A percentile compares a stretch with the other conserved stretches of the same genome.
Evolutionary conservation across 2,329 filamentous ascomycete genomes (phyloP).

Genomic region (Penicillium palitans): DNA sequence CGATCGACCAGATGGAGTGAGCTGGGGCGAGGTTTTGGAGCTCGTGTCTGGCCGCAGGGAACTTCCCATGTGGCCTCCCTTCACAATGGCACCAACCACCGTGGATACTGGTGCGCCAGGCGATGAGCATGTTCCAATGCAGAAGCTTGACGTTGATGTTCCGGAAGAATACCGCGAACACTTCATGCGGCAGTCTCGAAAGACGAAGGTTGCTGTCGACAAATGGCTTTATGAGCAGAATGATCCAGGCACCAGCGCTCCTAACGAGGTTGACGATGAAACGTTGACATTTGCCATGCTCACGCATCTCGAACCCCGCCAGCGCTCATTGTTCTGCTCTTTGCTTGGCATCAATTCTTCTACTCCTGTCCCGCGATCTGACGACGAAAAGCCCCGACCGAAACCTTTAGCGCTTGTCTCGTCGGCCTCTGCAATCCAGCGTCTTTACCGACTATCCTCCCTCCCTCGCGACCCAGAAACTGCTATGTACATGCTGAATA

Average conservation of each 20-base stretch:
- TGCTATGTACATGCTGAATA: slow-evolving; percentile 80
- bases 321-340: slow-evolving; percentile 79
- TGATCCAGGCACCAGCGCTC: slow-evolving; percentile 70
- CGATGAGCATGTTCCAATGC: slow-evolving; percentile 60
- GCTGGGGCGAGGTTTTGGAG: slow-evolving; percentile 94
- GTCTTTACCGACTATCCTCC: slow-evolving; percentile 73
- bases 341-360: slow-evolving; percentile 64
- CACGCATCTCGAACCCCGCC: slow-evolving; percentile 74
- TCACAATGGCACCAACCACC: slow-evolving; percentile 66
- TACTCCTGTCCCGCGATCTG: slow-evolving; percentile 58
- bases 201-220: slow-evolving; percentile 87
- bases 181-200: slow-evolving; percentile 87
- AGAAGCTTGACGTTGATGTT: slow-evolving; percentile 88
- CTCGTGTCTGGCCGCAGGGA: slow-evolving; percentile 86
- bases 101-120: slow-evolving; percentile 57
- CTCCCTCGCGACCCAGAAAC: slow-evolving; percentile 82
- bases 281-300: slow-evolving; percentile 91
- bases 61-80: slow-evolving; percentile 84
- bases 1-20: slow-evolving; percentile 65
- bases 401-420: slow-evolving; percentile 74
- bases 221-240: slow-evolving; percentile 83
- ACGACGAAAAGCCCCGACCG: slow-evolving; percentile 64
- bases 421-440: slow-evolving; percentile 75
- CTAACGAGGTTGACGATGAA: slow-evolving; percentile 90
- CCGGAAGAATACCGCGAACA: slow-evolving; percentile 91